These are phyloP conservation scores for Urtica urens DNA, from an alignment of 306 rosid species.

Conservation along the genomic window DNA sequence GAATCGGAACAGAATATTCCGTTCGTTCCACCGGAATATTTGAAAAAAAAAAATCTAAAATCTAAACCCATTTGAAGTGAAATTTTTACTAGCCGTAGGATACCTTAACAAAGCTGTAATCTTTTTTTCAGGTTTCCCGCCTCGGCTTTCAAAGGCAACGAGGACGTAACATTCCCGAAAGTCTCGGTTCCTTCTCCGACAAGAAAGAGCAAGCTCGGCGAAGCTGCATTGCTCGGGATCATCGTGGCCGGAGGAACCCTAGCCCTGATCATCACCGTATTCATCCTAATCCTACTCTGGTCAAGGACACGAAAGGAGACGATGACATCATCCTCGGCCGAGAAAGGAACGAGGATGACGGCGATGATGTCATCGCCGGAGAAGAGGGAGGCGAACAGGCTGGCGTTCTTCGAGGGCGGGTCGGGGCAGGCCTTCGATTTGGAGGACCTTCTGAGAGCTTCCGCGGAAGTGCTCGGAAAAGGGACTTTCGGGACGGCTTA, in stretches of 20 bases:
- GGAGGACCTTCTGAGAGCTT: slow-evolving; percentile 89
- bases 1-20: too few relatives aligned
- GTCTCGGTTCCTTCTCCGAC: too few relatives aligned
- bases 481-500: slow-evolving; percentile 87
- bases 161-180: slow-evolving; percentile 30
- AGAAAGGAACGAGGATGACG: slow-evolving; percentile 48
- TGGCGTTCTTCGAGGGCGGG: slow-evolving; percentile 77
- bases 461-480: slow-evolving; percentile 88
- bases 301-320: slow-evolving; percentile 34
- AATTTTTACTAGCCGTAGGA: too few relatives aligned
- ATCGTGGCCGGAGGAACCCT: slow-evolving; percentile 39
- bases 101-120: too few relatives aligned
- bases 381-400: slow-evolving; percentile 58
- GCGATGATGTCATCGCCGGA: slow-evolving; percentile 69
- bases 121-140: slow-evolving; percentile 60
- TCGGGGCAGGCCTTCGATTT: slow-evolving; percentile 71
- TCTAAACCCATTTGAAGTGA: too few relatives aligned
- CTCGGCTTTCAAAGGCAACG: slow-evolving; percentile 51
- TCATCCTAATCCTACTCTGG: slow-evolving; percentile 41
- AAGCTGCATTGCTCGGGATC: slow-evolving; percentile 42
- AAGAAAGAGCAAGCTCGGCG: slow-evolving; percentile 34
- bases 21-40: too few relatives aligned
- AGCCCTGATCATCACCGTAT: slow-evolving; percentile 39
- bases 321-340: slow-evolving; percentile 1
- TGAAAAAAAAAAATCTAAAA: too few relatives aligned